A percentile compares a stretch with the other conserved stretches of the same genome.
These are phyloP conservation scores for Pyrrhoderma noxium DNA, from an alignment of 1,284 basidiomycete species.

Conservation along the genomic window DNA sequence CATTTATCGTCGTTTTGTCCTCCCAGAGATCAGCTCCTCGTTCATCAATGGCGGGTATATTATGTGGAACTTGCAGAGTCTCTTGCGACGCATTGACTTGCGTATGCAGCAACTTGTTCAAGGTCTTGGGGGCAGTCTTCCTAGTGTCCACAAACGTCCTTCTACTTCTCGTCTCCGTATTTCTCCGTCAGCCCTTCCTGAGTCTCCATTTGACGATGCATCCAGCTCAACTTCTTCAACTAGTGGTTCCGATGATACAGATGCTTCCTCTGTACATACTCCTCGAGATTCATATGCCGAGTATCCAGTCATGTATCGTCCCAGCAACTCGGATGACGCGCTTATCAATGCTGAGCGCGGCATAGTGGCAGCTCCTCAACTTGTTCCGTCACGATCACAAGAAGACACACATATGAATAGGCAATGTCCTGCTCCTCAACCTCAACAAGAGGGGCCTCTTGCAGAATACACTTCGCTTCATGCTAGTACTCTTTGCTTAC, in stretches of 20 bases:
- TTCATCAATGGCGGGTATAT: constrained; percentile 39
- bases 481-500: constrained; percentile 6
- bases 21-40: constrained; percentile 34
- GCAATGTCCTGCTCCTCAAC: background rate
- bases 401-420: background rate
- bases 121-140: constrained; percentile 26
- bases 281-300: constrained; percentile 34
- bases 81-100: constrained; percentile 41
- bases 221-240: constrained; percentile 22
- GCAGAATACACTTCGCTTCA: constrained; percentile 10
- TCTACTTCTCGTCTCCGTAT: constrained; percentile 2
- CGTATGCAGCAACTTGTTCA: constrained; percentile 41
- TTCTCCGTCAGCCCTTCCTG: constrained; percentile 10
- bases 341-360: constrained; percentile 8
- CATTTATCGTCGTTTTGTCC: constrained; percentile 60
- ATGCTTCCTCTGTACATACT: constrained; percentile 50
- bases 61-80: constrained; percentile 48
- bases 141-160: constrained; percentile 16
- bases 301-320: constrained; percentile 18
- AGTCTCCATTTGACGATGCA: constrained; percentile 22
- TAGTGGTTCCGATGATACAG: constrained; percentile 30
- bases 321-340: constrained; percentile 15
- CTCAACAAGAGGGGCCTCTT: constrained; percentile 2
- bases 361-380: background rate
- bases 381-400: background rate